A percentile compares a stretch with the other conserved stretches of the same genome.
Conservation (phyloP, 2,329 filamentous ascomycete species). For the Neonectria faginata region DNA sequence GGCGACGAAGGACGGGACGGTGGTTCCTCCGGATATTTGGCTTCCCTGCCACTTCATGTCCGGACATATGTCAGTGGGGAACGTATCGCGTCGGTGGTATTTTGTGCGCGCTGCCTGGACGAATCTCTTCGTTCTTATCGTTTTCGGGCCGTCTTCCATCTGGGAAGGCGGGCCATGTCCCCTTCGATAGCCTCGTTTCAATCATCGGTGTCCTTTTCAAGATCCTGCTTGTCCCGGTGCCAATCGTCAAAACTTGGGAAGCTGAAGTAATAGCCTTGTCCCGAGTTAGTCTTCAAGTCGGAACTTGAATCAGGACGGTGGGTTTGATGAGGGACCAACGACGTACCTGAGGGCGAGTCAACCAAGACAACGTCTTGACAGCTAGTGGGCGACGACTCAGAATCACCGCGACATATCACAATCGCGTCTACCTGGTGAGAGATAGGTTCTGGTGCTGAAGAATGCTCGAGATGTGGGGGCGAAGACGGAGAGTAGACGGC, state of each 20-base stretch:
- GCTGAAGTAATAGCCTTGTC: conserved; percentile 71
- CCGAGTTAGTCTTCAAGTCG: conserved; percentile 51
- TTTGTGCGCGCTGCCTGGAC: conserved; percentile 24
- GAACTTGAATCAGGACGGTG: background rate
- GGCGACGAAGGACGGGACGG: conserved; percentile 27
- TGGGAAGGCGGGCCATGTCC: conserved; percentile 27
- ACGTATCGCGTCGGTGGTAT: conserved; percentile 19
- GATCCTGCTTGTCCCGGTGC: conserved; percentile 55
- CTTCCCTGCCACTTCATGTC: conserved; percentile 35
- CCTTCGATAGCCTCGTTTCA: conserved; percentile 31
- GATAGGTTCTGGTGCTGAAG: conserved; percentile 34
- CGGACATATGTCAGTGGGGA: conserved; percentile 25
- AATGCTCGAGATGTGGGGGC: conserved; percentile 33
- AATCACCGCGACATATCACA: conserved; percentile 37
- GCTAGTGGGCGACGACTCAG: conserved; percentile 37
- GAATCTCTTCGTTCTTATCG: conserved; percentile 25
- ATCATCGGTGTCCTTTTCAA: conserved; percentile 43
- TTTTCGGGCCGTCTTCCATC: conserved; percentile 28
- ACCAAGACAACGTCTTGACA: conserved; percentile 42
- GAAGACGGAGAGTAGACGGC: conserved; percentile 58
- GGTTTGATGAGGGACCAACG: background rate
- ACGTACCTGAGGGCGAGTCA: conserved; percentile 46
- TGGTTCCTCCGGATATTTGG: conserved; percentile 30
- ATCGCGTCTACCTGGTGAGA: conserved; percentile 41
- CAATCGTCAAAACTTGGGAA: conserved; percentile 80